Percentiles rank a stretch among this genome's conserved stretches.
phyloP scores from a whole-genome alignment of 2,329 filamentous ascomycete genomes.

The Capronia coronata region DNA sequence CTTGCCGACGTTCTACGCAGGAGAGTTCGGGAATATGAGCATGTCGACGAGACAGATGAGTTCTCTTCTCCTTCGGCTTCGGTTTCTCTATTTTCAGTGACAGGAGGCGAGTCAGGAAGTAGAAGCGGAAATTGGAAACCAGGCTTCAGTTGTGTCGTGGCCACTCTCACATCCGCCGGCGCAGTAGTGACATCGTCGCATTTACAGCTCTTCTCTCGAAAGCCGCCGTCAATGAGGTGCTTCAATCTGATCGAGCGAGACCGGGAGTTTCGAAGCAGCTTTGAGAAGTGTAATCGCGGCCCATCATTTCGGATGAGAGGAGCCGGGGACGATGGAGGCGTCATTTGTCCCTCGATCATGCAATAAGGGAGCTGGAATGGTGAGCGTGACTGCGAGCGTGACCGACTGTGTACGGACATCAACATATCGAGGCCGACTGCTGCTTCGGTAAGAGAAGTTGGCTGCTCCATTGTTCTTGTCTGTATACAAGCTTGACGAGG shows the following conservation, averaged over 20 bases:
- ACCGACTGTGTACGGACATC: not conserved
- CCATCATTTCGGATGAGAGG: not conserved
- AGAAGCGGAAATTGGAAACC: slow-evolving; percentile 7
- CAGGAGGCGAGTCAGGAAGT: slow-evolving; percentile 7
- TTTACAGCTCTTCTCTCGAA: not conserved
- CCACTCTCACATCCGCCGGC: not conserved
- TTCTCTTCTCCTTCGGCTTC: too few relatives aligned
- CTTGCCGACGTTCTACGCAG: slow-evolving; percentile 19
- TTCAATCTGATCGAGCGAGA: slow-evolving; percentile 3
- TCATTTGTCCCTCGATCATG: slow-evolving; percentile 12
- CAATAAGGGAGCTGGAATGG: slow-evolving; percentile 9
- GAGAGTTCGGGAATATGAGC: not conserved
- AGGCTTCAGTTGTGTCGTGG: slow-evolving; percentile 2
- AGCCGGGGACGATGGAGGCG: slow-evolving; percentile 12
- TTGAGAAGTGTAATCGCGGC: slow-evolving; percentile 14
- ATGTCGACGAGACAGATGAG: not conserved
- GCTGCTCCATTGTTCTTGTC: slow-evolving; percentile 10
- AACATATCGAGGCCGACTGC: not conserved
- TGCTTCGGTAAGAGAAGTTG: not conserved
- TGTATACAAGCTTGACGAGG: not conserved
- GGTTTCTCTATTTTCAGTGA: not conserved
- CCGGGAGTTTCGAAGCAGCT: slow-evolving; percentile 14
- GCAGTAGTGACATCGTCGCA: not conserved
- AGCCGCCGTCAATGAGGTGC: not conserved
- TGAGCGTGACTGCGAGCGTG: not conserved